phyloP scores from a whole-genome alignment of 441 rosid genomes.

The Erysimum pusillum region DNA sequence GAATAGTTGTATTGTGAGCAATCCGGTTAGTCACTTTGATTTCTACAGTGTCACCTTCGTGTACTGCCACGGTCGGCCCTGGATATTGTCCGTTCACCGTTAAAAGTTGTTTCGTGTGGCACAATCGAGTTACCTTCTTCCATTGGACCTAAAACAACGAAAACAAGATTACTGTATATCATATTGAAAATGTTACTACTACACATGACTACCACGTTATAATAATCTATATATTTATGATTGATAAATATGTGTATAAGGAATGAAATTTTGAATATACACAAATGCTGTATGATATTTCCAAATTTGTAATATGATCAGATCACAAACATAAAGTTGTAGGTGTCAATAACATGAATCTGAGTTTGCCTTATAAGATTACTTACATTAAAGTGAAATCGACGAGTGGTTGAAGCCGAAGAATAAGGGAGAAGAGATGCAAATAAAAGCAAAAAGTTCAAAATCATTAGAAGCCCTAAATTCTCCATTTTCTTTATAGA shows the following conservation, averaged over 20 bases:
- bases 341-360: neutral
- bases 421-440: slow-evolving; percentile 37
- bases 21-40: slow-evolving; percentile 65
- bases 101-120: slow-evolving; percentile 60
- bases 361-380: neutral
- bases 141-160: slow-evolving; percentile 51
- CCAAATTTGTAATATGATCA: neutral
- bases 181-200: neutral
- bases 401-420: slow-evolving; percentile 49
- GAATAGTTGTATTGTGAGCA: slow-evolving; percentile 60
- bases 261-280: neutral
- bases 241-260: neutral
- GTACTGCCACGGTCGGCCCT: slow-evolving; percentile 64
- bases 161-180: neutral
- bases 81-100: slow-evolving; percentile 74
- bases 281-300: neutral
- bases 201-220: neutral
- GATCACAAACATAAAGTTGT: neutral
- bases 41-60: slow-evolving; percentile 71
- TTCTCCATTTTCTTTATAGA: slow-evolving; percentile 33
- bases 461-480: slow-evolving; percentile 16
- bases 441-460: slow-evolving; percentile 39
- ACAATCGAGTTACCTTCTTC: slow-evolving; percentile 63
- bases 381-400: slow-evolving; percentile 62
- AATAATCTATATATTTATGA: too few species aligned